Conservation (phyloP, 1,139 yeast species). For the Sugiyamaella paludigena region DNA sequence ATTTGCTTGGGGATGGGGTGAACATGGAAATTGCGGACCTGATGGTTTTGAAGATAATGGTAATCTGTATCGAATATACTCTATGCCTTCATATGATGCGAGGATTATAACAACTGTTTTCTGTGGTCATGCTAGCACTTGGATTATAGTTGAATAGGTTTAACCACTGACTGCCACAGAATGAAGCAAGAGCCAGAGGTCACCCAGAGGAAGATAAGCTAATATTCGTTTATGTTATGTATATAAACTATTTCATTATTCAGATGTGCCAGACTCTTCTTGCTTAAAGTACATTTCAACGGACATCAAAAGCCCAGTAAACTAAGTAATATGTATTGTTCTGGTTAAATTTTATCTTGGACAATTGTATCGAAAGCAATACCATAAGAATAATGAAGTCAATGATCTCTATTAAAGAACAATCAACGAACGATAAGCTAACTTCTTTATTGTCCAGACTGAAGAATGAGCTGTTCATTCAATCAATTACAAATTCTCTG, state of each 20-base stretch:
- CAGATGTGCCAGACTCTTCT: conserved; percentile 72
- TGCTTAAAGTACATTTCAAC: conserved; percentile 54
- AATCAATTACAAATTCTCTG: too few species aligned
- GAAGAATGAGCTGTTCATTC: too few species aligned
- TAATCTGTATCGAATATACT: conserved; percentile 6
- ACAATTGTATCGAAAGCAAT: conserved; percentile 52
- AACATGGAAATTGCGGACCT: conserved; percentile 91
- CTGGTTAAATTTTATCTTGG: conserved; percentile 57
- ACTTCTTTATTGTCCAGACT: too few species aligned
- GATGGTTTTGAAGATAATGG: conserved; percentile 14
- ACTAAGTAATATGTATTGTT: conserved; percentile 72
- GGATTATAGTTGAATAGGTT: conserved; percentile 15
- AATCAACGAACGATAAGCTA: too few species aligned
- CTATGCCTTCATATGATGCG: not conserved
- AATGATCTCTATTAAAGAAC: too few species aligned
- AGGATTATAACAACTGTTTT: conserved; percentile 10
- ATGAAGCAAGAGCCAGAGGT: too few species aligned
- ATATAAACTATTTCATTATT: not conserved
- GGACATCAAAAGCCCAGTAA: conserved; percentile 51
- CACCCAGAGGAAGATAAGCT: not conserved
- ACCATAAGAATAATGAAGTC: not conserved
- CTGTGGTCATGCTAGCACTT: conserved; percentile 26
- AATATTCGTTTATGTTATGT: conserved; percentile 1
- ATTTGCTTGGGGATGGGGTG: conserved; percentile 97
- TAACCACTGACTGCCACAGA: too few species aligned